Conservation (phyloP, 371 early-diverging fungal genomes). For the Actinomortierella ambigua region DNA sequence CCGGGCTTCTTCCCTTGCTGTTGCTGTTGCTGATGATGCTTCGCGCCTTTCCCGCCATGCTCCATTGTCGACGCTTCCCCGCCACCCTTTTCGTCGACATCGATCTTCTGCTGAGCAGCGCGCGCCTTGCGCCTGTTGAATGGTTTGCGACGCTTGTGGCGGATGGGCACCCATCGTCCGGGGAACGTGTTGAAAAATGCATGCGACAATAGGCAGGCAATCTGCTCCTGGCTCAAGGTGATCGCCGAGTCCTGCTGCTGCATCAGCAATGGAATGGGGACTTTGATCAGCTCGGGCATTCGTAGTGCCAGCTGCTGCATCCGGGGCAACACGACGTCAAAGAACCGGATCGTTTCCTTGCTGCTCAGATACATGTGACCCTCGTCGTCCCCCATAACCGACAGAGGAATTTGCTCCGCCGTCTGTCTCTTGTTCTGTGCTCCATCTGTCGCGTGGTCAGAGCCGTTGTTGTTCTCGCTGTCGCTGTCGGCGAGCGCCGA, state of each 20-base stretch:
- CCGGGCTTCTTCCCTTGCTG: too few species aligned
- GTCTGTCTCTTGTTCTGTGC: slow-evolving; percentile 4
- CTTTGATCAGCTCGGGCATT: slow-evolving; percentile 28
- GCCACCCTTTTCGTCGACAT: too few species aligned
- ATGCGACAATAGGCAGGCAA: slow-evolving; percentile 54
- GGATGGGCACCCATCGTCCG: slow-evolving; percentile 30
- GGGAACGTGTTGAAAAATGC: slow-evolving; percentile 61
- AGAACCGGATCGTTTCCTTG: slow-evolving; percentile 27
- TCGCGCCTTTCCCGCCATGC: too few species aligned
- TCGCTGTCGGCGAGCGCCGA: slow-evolving; percentile 8
- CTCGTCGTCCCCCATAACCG: slow-evolving; percentile 6
- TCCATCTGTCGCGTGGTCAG: not conserved
- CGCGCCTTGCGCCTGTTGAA: not conserved
- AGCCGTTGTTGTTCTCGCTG: not conserved
- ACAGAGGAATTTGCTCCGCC: not conserved
- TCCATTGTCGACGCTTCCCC: too few species aligned
- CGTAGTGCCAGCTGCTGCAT: slow-evolving; percentile 37
- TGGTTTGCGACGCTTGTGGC: slow-evolving; percentile 10
- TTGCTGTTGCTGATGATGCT: too few species aligned
- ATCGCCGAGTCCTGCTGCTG: slow-evolving; percentile 40
- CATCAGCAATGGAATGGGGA: slow-evolving; percentile 35
- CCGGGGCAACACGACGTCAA: slow-evolving; percentile 35
- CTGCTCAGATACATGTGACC: slow-evolving; percentile 28
- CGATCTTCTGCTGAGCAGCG: too few species aligned
- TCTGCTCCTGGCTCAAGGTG: slow-evolving; percentile 46